phyloP scores from a whole-genome alignment of 139 green algal species.

The Mesotaenium endlicherianum region DNA sequence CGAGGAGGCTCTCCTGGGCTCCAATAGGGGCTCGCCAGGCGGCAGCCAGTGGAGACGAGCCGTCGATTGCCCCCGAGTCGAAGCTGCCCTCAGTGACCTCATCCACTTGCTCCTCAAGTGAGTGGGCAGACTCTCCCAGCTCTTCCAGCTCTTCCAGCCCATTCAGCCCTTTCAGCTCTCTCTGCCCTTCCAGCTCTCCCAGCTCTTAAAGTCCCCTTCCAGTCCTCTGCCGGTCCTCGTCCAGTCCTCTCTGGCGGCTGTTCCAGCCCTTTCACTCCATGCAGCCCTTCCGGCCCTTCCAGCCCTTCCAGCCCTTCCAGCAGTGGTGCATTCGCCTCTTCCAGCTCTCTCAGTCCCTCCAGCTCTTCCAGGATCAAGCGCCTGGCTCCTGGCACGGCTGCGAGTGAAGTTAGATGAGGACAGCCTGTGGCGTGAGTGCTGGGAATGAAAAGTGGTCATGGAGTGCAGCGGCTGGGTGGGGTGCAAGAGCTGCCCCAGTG shows the following conservation, averaged over 20 bases:
- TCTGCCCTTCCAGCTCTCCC: neutral
- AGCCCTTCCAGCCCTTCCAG: too few species aligned
- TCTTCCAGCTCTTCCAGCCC: neutral
- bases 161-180: neutral
- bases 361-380: too few species aligned
- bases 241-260: neutral
- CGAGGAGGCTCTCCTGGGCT: neutral
- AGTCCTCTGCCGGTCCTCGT: neutral
- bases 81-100: constrained; percentile 18
- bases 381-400: too few species aligned
- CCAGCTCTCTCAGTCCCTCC: too few species aligned
- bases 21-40: neutral
- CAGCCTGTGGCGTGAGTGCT: too few species aligned
- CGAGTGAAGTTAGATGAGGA: too few species aligned
- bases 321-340: too few species aligned
- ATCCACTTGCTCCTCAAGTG: neutral
- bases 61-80: constrained; percentile 5
- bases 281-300: neutral
- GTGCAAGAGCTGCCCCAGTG: too few species aligned
- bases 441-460: too few species aligned
- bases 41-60: neutral
- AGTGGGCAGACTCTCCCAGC: neutral
- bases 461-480: too few species aligned
- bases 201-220: neutral
- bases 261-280: neutral